Base-by-base conservation (phyloP, 139 green algal genomes). In the Monoraphidium neglectum region DNA sequence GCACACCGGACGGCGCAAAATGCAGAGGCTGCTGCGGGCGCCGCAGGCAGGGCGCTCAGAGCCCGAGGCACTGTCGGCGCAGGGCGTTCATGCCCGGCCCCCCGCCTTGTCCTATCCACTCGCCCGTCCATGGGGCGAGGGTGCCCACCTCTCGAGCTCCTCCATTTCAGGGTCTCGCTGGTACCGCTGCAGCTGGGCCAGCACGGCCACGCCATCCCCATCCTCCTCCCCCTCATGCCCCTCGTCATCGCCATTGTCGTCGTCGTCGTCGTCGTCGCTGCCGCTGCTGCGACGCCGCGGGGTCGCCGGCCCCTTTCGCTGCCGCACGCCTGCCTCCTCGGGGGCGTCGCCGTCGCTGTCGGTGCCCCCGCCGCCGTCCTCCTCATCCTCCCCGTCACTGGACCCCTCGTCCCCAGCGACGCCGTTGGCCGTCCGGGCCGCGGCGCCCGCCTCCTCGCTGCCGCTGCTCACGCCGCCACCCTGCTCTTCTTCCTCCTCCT, bases 81-180 rank as follows among this genome's bases (percentile, higher is more conserved):
- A n/a, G n/a, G n/a, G n/a, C n/a, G n/a, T n/a, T n/a, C n/a, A n/a
- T n/a, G n/a, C n/a, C n/a, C n/a, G n/a, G n/a, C n/a, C n/a, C n/a
- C n/a, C n/a, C n/a, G n/a, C n/a, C n/a, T n/a, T n/a, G n/a, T n/a
- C n/a, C n/a, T n/a, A n/a, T n/a, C n/a, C n/a, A n/a, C n/a, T n/a
- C n/a, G n/a, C n/a, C n/a, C n/a, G n/a, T 37, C 21, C 62, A 12
- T 1, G 35, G 1, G 24, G 23, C 35, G 37, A 38, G 74, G 53
- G 77, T 74, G n/a, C 82, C 84, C 82, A 89, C 80, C 21, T 67
- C 40, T 92, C 88, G 5, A 93, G 77, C 24, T 68, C 72, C n/a
- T 83, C 84, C 72, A 90, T 65, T 33, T 87, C 80, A 16, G 28
- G 67, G 70, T 35, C 72, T 61, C 21, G 28, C 76, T 51, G 62